Base-by-base conservation (phyloP, 441 rosid genomes). In the Melastoma candidum region DNA sequence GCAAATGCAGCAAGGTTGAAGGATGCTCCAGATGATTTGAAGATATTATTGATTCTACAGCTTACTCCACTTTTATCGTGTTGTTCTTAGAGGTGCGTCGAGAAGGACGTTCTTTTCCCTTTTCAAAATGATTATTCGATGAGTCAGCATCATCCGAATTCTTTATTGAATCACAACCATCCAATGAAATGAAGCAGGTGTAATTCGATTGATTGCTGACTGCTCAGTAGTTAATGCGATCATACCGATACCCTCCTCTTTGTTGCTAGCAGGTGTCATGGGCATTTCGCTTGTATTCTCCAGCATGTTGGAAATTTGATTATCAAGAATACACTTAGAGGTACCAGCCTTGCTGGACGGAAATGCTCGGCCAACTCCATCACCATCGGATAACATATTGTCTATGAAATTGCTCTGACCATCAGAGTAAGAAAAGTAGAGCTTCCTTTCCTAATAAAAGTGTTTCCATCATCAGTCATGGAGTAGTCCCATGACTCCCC, bases 381-480 rank as follows among this genome's bases (percentile, higher is more conserved):
- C 95, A 60, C 70, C 71, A 48, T 84, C 92, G 53, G 78, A 77
- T 11, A 61, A 73, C 27, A 63, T 59, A 68, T 72, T 72, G 53
- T 79, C 87, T 46, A 68, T 72, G 64, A 76, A 62, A 59, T 72
- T 55, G 70, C 79, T 78, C 47, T 66, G 58, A 64, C 79, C 69
- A 68, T 85, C 92, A 14, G 90, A 75, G 63, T 58, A 68, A 46
- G 88, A 58, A 63, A 64, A 65, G 76, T 80, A 63, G 77, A 74
- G 53, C 71, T 77, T 61, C 71, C 80, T 67, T 69, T 79, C 64
- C 74, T 77, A 61, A 63, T 54, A 11, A 74, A 81, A 71, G 72
- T 72, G 69, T 71, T 77, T 52, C 83, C 89, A 73, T 77, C 87
- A 70, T 84, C 88, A 1, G 95, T 81, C 11, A 57, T 61, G 44